A percentile compares a stretch with the other conserved stretches of the same genome.
Evolutionary conservation across 163 green algal genomes (phyloP).

Genomic region (Smithsoniella earleae): DNA sequence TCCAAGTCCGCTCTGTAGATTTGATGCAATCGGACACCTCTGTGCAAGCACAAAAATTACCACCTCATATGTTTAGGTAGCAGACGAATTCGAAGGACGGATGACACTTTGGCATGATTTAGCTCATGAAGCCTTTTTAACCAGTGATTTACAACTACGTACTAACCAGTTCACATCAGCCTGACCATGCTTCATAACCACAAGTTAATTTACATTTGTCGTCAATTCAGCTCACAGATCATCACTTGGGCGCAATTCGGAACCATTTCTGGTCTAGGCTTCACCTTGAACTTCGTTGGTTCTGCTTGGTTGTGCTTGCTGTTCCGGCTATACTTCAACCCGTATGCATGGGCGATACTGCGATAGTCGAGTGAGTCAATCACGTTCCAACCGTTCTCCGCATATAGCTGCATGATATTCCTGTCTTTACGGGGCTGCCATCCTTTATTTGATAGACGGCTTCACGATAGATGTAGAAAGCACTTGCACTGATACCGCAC

Average conservation of each 20-base stretch:
- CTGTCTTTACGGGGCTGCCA: neutral
- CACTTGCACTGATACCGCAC: constrained; percentile 15
- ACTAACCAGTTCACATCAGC: too few species aligned
- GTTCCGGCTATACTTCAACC: neutral
- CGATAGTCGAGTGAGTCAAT: constrained; percentile 25
- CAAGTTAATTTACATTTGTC: too few species aligned
- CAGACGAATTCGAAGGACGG: too few species aligned
- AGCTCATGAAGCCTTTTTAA: too few species aligned
- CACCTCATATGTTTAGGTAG: too few species aligned
- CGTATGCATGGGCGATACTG: constrained; percentile 4
- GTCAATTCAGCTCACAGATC: neutral
- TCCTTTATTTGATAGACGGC: neutral
- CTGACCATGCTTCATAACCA: too few species aligned
- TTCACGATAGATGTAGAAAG: too few species aligned
- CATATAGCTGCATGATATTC: neutral
- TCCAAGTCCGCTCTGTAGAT: too few species aligned
- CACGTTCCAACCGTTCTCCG: neutral
- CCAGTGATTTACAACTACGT: too few species aligned
- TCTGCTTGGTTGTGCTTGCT: neutral
- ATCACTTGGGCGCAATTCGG: neutral
- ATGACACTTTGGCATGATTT: too few species aligned
- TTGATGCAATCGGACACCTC: too few species aligned
- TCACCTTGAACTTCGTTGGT: neutral
- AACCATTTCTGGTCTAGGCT: neutral
- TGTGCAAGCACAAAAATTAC: too few species aligned